Percentiles rank a stretch among this genome's conserved stretches.
phyloP scores from a whole-genome alignment of 805 yeast genomes.

The Cyberlindnera bimundalis region DNA sequence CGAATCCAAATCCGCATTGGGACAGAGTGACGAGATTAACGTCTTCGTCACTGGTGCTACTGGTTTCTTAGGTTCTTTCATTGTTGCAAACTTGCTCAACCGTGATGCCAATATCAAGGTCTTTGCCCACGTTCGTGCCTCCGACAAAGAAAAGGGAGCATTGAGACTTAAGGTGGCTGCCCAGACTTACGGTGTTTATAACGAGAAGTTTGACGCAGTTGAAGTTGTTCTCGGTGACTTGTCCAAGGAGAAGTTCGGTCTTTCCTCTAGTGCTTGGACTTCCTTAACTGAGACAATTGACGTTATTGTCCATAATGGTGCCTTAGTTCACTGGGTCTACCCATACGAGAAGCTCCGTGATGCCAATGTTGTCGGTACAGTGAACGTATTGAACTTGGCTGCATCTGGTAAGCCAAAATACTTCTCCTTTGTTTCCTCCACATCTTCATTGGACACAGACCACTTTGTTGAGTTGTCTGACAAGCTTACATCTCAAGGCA shows the following conservation, averaged over 20 bases:
- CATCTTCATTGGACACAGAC: conserved; percentile 86
- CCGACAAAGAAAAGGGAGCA: conserved; percentile 60
- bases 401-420: conserved; percentile 77
- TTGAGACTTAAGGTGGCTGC: conserved; percentile 76
- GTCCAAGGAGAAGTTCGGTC: conserved; percentile 69
- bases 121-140: conserved; percentile 90
- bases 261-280: conserved; percentile 54
- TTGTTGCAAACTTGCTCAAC: conserved; percentile 69
- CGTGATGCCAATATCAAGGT: conserved; percentile 56
- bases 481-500: conserved; percentile 57
- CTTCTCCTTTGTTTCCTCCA: conserved; percentile 91
- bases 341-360: conserved; percentile 89
- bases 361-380: conserved; percentile 86
- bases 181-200: conserved; percentile 66
- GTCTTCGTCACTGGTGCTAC: conserved; percentile 94
- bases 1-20: conserved; percentile 38
- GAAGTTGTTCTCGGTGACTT: conserved; percentile 82
- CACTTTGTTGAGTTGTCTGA: conserved; percentile 79
- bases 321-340: conserved; percentile 97
- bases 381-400: conserved; percentile 74
- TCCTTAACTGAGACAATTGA: conserved; percentile 60
- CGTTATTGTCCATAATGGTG: conserved; percentile 92
- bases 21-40: conserved; percentile 40
- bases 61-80: conserved; percentile 92
- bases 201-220: conserved; percentile 55